Base-by-base conservation (phyloP, 2,329 filamentous ascomycete genomes). In the Aspergillus ibericus region DNA sequence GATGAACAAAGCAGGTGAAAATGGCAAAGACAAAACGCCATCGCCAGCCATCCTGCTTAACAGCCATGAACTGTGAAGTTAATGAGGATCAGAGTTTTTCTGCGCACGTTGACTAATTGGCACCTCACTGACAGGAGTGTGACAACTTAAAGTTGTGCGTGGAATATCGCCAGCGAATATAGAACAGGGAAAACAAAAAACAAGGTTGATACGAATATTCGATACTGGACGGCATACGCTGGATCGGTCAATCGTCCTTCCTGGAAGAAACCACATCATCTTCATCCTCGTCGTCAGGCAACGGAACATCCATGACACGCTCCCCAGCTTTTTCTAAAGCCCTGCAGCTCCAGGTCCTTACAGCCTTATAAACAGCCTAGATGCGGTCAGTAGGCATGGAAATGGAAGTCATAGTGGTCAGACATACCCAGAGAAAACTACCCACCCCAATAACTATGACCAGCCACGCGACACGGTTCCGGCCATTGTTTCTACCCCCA, bases 91-190 rank as follows among this genome's bases (percentile, higher is more conserved):
- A 68, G 54, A 66, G 68, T 83, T 68, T 66, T 84, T 96, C 83
- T 96, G 82, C 91, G 92, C 92, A 96, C 89, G 88, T 86, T 90
- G 92, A 96, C 92, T 95, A 88, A 93, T 95, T 88, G 89, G 87
- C 91, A 92, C 86, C 85, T 87, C 88, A 93, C 85, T 85, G 89
- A 83, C 80, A 85, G 82, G 81, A 82, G 86, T 84, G 85, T 92
- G 91, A 85, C 91, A 96, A 95, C 92, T 96, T 90, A 96, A 96
- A 89, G 90, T 90, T 89, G 90, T 93, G 92, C 92, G 90, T 52
- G 20, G 13, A 36, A 36, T 13, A 35, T 44, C 38, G 42, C 40
- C 38, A 40, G 15, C 35, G 29, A 36, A 25, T 34, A 32, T 7
- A 42, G 38, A 18, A 42, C 18, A 20, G 5, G 12, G 5, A 42